These are phyloP conservation scores for Leccinum griseonigrum DNA, from an alignment of 1,284 basidiomycete species.

Conservation along the genomic window DNA sequence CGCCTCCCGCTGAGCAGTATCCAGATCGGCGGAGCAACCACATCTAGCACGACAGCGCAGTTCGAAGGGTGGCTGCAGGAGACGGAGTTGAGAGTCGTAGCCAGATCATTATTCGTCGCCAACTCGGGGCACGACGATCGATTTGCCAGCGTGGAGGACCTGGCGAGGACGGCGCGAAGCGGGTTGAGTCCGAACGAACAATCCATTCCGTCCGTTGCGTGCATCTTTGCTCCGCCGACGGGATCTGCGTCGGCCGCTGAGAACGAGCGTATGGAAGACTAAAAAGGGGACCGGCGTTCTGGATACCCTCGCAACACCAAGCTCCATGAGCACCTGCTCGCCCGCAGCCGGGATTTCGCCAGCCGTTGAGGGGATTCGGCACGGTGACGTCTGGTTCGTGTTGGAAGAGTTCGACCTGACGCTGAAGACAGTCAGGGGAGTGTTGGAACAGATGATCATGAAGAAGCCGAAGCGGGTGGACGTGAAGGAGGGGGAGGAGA, in stretches of 20 bases:
- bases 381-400: constrained; percentile 61
- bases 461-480: constrained; percentile 31
- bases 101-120: constrained; percentile 58
- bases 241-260: background rate
- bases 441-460: constrained; percentile 45
- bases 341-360: constrained; percentile 20
- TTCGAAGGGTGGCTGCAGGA: constrained; percentile 37
- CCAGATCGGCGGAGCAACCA: constrained; percentile 18
- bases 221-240: constrained; percentile 31
- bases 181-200: constrained; percentile 57
- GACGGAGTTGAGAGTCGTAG: constrained; percentile 37
- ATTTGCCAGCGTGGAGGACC: constrained; percentile 49
- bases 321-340: background rate
- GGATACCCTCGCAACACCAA: background rate
- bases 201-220: constrained; percentile 54
- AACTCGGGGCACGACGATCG: constrained; percentile 60
- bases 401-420: constrained; percentile 56
- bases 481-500: constrained; percentile 17
- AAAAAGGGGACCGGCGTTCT: constrained; percentile 1
- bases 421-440: constrained; percentile 44
- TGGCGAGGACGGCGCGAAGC: constrained; percentile 47
- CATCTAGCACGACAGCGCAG: background rate
- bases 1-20: constrained; percentile 47
- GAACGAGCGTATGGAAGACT: background rate
- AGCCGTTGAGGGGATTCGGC: constrained; percentile 50